phyloP scores from a whole-genome alignment of 2,329 filamentous ascomycete genomes.

The Pyricularia sp. region DNA sequence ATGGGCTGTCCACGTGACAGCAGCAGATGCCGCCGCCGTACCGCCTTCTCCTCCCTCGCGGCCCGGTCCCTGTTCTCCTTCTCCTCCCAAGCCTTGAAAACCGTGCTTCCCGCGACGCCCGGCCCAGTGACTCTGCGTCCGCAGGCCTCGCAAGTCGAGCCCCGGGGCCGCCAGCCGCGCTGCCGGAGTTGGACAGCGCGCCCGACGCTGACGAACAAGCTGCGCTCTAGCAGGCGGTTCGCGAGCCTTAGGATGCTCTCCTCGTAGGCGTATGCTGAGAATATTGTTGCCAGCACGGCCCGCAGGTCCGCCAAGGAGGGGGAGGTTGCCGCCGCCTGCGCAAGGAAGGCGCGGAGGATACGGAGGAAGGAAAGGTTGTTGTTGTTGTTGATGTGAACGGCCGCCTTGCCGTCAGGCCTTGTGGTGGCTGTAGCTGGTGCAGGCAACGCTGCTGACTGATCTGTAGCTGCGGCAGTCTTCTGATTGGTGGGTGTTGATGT shows the following conservation, averaged over 20 bases:
- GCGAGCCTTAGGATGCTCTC: conserved; percentile 79
- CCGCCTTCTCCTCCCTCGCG: conserved; percentile 16
- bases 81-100: conserved; percentile 77
- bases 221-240: conserved; percentile 78
- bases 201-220: conserved; percentile 75
- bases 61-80: conserved; percentile 38
- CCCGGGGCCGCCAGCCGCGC: conserved; percentile 79
- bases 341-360: conserved; percentile 80
- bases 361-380: conserved; percentile 72
- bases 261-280: conserved; percentile 92
- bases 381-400: conserved; percentile 16
- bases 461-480: conserved; percentile 13
- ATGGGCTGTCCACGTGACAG: conserved; percentile 6
- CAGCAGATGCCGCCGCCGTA: conserved; percentile 1
- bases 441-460: conserved; percentile 23
- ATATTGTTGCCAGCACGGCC: conserved; percentile 77
- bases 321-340: conserved; percentile 69
- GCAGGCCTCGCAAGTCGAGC: conserved; percentile 83
- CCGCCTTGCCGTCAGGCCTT: conserved; percentile 12
- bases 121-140: conserved; percentile 80
- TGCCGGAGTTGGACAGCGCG: conserved; percentile 67
- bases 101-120: conserved; percentile 57
- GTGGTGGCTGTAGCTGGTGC: conserved; percentile 11
- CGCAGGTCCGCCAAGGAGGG: conserved; percentile 83
- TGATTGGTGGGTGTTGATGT: conserved; percentile 45